Percentiles rank a stretch among this genome's conserved stretches.
Evolutionary conservation across 2,329 filamentous ascomycete species (phyloP).

Genomic region (Fusarium sp.): DNA sequence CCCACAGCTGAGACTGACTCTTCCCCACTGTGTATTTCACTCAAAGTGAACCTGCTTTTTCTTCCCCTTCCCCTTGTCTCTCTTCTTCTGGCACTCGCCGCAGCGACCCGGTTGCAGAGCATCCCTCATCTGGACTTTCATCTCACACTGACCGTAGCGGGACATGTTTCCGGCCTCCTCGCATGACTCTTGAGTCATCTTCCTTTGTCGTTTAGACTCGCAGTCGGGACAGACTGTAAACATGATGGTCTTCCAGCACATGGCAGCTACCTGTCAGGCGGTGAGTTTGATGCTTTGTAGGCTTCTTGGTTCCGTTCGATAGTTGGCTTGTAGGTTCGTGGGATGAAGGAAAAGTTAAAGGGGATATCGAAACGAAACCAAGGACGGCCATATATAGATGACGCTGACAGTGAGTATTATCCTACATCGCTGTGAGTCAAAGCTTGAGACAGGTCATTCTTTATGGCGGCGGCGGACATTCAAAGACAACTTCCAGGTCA

Average conservation of each 20-base stretch:
- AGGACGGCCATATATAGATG: background rate
- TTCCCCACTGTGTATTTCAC: no score
- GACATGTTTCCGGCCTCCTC: background rate
- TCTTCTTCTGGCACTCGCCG: background rate
- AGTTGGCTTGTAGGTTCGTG: background rate
- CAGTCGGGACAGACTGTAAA: background rate
- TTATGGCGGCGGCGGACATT: background rate
- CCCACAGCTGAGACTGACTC: no score
- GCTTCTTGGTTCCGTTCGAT: background rate
- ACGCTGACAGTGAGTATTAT: background rate
- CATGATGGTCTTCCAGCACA: slow-evolving; percentile 3
- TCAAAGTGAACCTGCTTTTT: background rate
- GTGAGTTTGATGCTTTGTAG: background rate
- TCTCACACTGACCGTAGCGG: background rate
- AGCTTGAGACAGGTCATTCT: background rate
- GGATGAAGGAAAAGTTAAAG: background rate
- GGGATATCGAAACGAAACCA: background rate
- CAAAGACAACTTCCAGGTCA: background rate
- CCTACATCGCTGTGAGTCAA: background rate
- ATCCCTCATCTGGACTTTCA: background rate
- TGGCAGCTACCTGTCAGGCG: background rate
- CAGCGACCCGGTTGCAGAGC: background rate
- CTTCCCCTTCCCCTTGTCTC: background rate
- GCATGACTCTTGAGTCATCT: background rate
- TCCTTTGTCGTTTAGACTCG: background rate